These are phyloP conservation scores for Diutina rugosa DNA, from an alignment of 1,139 yeast genomes.

Conservation along the genomic window DNA sequence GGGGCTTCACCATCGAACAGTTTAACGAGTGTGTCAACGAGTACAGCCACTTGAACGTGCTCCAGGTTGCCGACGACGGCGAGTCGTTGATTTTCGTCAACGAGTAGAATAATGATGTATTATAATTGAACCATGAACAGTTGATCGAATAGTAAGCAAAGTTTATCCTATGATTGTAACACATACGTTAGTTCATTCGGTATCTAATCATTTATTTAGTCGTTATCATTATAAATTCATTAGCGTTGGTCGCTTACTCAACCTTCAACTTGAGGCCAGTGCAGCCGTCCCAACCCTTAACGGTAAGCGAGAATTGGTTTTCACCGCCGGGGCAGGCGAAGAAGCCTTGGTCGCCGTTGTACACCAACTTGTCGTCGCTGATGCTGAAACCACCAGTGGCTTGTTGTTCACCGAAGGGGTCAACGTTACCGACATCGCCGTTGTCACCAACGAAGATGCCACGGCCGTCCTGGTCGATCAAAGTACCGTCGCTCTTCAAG, in stretches of 20 bases:
- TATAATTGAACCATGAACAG: not conserved
- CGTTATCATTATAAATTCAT: not conserved
- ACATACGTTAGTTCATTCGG: no score
- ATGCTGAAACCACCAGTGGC: not conserved
- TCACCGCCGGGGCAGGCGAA: not conserved
- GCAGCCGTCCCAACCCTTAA: not conserved
- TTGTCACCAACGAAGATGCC: not conserved
- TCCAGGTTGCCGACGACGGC: constrained; percentile 66
- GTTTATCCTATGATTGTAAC: no score
- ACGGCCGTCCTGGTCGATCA: not conserved
- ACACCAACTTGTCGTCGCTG: not conserved
- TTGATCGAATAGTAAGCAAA: no score
- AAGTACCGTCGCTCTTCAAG: not conserved
- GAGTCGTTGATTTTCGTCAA: constrained; percentile 36
- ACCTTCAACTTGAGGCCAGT: not conserved
- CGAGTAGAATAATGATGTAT: constrained; percentile 3
- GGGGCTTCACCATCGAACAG: constrained; percentile 77
- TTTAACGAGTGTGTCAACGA: constrained; percentile 64
- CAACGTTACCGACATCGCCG: constrained; percentile 1
- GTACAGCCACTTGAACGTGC: constrained; percentile 59
- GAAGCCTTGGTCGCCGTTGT: not conserved
- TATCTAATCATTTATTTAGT: not conserved
- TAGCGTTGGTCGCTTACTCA: not conserved
- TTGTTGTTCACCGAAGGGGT: not conserved
- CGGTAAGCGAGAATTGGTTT: not conserved